Evolutionary conservation across 2,329 filamentous ascomycete species (phyloP).

Genomic region (Hypocrella siamensis): DNA sequence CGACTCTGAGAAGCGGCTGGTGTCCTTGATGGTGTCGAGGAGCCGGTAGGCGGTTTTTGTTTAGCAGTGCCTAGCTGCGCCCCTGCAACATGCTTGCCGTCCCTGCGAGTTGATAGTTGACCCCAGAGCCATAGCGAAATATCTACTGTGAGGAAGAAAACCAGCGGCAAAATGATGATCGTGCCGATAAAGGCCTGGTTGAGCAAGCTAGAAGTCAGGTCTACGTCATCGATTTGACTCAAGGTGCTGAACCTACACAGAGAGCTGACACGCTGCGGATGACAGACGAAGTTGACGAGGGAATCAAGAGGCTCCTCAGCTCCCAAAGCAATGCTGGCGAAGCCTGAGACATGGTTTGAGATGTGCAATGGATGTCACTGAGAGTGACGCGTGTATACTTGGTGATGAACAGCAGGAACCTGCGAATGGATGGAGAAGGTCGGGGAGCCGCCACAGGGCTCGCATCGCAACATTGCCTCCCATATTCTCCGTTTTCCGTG

Average conservation of each 20-base stretch:
- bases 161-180: slow-evolving; percentile 28
- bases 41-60: neutral
- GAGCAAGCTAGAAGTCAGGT: slow-evolving; percentile 3
- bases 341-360: slow-evolving; percentile 14
- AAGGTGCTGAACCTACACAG: slow-evolving; percentile 15
- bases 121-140: slow-evolving; percentile 37
- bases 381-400: no score
- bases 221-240: slow-evolving; percentile 1
- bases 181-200: slow-evolving; percentile 27
- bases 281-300: slow-evolving; percentile 14
- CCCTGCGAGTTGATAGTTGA: slow-evolving; percentile 13
- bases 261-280: slow-evolving; percentile 20
- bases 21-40: neutral
- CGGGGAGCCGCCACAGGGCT: no score
- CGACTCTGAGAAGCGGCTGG: neutral
- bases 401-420: no score
- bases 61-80: neutral
- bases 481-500: no score
- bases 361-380: slow-evolving; percentile 4
- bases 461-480: no score
- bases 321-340: slow-evolving; percentile 10
- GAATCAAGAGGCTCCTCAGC: slow-evolving; percentile 10
- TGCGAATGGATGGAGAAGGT: no score
- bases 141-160: slow-evolving; percentile 33
- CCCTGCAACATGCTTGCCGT: neutral